A percentile compares a stretch with the other conserved stretches of the same genome.
Evolutionary conservation across 2,329 filamentous ascomycete genomes (phyloP).

Genomic region (Colletotrichum sp.): DNA sequence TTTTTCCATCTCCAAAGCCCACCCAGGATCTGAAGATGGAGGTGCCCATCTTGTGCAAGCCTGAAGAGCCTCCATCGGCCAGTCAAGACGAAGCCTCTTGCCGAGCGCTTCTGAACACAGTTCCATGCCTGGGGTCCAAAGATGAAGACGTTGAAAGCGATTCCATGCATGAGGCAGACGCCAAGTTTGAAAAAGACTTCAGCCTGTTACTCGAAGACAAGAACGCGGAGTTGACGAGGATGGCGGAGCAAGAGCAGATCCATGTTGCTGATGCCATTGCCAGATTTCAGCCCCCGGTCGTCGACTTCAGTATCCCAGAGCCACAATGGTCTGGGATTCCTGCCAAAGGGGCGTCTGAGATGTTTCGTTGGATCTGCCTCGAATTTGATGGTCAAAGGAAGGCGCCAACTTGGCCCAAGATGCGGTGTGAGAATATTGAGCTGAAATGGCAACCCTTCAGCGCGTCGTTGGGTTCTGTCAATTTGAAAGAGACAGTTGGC

Average conservation of each 20-base stretch:
- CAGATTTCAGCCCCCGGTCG: conserved; percentile 31
- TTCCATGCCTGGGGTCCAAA: neutral
- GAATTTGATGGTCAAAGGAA: conserved; percentile 5
- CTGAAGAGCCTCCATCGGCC: neutral
- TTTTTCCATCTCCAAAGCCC: neutral
- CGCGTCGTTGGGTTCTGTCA: neutral
- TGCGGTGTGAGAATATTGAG: neutral
- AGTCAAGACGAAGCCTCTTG: neutral
- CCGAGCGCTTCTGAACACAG: neutral
- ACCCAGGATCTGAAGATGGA: neutral
- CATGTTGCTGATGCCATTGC: conserved; percentile 27
- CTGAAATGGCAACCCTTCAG: conserved; percentile 6
- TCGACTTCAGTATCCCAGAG: conserved; percentile 29
- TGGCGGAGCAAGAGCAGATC: conserved; percentile 32
- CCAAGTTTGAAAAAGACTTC: conserved; percentile 29
- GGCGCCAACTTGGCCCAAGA: conserved; percentile 19
- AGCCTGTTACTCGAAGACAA: conserved; percentile 23
- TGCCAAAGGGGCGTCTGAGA: conserved; percentile 23
- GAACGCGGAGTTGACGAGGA: conserved; percentile 1
- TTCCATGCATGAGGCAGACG: neutral
- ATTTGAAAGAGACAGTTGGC: neutral
- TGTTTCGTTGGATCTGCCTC: conserved; percentile 23
- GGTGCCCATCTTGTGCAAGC: neutral
- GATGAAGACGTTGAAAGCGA: neutral
- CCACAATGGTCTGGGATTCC: conserved; percentile 26